A percentile compares a stretch with the other conserved stretches of the same genome.
Conservation (phyloP, 306 rosid species). For the Cucumis hystrix region DNA sequence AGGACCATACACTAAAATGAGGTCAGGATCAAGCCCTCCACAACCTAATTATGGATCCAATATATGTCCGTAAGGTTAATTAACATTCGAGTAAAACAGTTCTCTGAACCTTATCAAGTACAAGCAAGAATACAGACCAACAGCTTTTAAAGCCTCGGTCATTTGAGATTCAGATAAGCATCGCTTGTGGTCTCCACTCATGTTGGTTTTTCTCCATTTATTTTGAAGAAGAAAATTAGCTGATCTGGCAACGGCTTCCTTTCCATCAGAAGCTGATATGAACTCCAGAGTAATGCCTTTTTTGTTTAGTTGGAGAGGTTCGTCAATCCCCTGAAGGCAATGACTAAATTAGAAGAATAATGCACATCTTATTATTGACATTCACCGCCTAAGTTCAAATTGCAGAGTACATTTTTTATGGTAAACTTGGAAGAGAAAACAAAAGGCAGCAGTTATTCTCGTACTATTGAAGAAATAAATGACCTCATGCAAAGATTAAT, state of each 20-base stretch:
- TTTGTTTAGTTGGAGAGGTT: constrained; percentile 14
- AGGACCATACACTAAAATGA: constrained; percentile 76
- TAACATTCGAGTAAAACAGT: constrained; percentile 3
- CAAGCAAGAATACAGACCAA: constrained; percentile 43
- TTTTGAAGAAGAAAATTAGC: constrained; percentile 52
- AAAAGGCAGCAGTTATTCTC: neutral
- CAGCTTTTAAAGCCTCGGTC: constrained; percentile 51
- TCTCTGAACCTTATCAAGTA: constrained; percentile 13
- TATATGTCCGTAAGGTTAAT: constrained; percentile 7
- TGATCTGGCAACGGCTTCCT: constrained; percentile 66
- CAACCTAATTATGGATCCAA: constrained; percentile 33
- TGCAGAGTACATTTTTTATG: neutral
- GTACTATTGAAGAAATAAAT: neutral
- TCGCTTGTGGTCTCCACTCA: constrained; percentile 23
- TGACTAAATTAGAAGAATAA: constrained; percentile 18
- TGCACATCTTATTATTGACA: neutral
- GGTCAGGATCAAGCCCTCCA: constrained; percentile 72
- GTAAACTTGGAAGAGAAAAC: neutral
- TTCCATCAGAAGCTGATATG: constrained; percentile 57
- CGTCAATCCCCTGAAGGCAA: constrained; percentile 34
- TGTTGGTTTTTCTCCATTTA: constrained; percentile 26
- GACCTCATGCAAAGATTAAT: neutral
- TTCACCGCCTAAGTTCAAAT: neutral
- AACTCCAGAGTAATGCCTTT: constrained; percentile 49
- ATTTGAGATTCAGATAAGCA: constrained; percentile 39